phyloP scores from a whole-genome alignment of 805 yeast genomes.

The Saturnispora quitensis region DNA sequence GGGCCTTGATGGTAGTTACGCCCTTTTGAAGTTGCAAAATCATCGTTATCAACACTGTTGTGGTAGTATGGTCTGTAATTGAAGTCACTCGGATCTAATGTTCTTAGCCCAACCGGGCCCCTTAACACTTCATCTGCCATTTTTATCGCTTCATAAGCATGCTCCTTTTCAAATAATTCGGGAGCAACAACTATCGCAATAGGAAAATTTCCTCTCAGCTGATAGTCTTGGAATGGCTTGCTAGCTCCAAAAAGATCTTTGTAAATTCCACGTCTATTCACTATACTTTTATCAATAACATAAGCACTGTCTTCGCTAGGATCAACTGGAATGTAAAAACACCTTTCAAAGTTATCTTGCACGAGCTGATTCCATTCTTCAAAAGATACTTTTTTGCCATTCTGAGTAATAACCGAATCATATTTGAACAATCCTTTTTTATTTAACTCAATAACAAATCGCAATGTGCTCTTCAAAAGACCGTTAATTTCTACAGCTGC shows the following conservation, averaged over 20 bases:
- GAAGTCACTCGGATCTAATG: slow-evolving; percentile 86
- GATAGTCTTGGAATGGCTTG: slow-evolving; percentile 89
- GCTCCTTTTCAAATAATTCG: slow-evolving; percentile 60
- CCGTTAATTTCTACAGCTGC: slow-evolving; percentile 93
- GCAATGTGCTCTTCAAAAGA: slow-evolving; percentile 67
- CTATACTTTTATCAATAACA: slow-evolving; percentile 52
- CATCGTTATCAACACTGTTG: slow-evolving; percentile 71
- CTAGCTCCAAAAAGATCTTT: slow-evolving; percentile 78
- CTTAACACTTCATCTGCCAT: slow-evolving; percentile 66
- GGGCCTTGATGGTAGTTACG: slow-evolving; percentile 98
- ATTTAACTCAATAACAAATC: slow-evolving; percentile 64
- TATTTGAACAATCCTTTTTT: slow-evolving; percentile 47
- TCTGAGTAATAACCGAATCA: slow-evolving; percentile 45
- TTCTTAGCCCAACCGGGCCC: slow-evolving; percentile 88
- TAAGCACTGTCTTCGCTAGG: slow-evolving; percentile 51
- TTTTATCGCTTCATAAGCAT: slow-evolving; percentile 56
- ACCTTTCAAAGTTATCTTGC: slow-evolving; percentile 66
- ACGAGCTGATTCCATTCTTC: slow-evolving; percentile 65
- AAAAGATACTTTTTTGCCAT: slow-evolving; percentile 50
- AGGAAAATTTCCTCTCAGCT: slow-evolving; percentile 83
- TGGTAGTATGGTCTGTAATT: slow-evolving; percentile 86
- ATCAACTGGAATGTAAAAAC: slow-evolving; percentile 66
- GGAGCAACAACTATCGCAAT: slow-evolving; percentile 95
- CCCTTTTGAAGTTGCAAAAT: slow-evolving; percentile 91
- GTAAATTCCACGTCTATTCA: slow-evolving; percentile 89